These are phyloP conservation scores for Solanum medicagineum DNA, from an alignment of 257 asterid genomes.

Conservation along the genomic window DNA sequence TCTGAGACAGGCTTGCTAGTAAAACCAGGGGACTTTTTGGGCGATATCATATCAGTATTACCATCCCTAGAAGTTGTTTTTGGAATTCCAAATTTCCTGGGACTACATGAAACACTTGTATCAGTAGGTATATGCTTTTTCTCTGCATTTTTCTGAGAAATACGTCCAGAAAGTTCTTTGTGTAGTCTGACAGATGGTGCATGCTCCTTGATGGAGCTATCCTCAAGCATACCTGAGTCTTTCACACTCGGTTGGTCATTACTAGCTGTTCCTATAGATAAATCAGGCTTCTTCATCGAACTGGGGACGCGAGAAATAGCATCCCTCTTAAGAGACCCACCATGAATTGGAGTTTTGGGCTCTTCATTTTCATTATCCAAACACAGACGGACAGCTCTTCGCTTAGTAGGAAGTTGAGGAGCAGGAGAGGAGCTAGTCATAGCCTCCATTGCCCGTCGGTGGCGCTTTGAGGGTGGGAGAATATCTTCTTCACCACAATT, in stretches of 20 bases:
- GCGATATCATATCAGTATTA: conserved; percentile 35
- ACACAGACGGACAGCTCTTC: conserved; percentile 84
- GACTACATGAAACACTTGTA: conserved; percentile 17
- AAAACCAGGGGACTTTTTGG: conserved; percentile 33
- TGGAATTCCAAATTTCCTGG: conserved; percentile 26
- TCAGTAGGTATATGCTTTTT: conserved; percentile 30
- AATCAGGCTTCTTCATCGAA: conserved; percentile 31
- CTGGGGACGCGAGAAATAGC: conserved; percentile 20
- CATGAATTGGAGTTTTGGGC: conserved; percentile 94
- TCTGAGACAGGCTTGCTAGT: conserved; percentile 27
- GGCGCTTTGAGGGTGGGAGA: conserved; percentile 65
- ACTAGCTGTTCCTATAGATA: conserved; percentile 10
- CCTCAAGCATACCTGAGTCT: conserved; percentile 25
- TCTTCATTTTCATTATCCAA: conserved; percentile 66
- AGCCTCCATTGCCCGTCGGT: conserved; percentile 36
- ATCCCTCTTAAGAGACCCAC: conserved; percentile 44
- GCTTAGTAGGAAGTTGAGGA: conserved; percentile 38
- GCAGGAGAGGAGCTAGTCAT: conserved; percentile 11
- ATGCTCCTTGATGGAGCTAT: conserved; percentile 30
- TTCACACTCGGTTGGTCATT: conserved; percentile 14
- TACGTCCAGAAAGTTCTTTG: conserved; percentile 21
- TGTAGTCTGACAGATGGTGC: conserved; percentile 23
- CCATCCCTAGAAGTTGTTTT: conserved; percentile 24
- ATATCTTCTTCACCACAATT: conserved; percentile 53
- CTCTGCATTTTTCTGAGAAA: conserved; percentile 28